phyloP scores from a whole-genome alignment of 106 monocot genomes.

The Xerophyta viscosa region DNA sequence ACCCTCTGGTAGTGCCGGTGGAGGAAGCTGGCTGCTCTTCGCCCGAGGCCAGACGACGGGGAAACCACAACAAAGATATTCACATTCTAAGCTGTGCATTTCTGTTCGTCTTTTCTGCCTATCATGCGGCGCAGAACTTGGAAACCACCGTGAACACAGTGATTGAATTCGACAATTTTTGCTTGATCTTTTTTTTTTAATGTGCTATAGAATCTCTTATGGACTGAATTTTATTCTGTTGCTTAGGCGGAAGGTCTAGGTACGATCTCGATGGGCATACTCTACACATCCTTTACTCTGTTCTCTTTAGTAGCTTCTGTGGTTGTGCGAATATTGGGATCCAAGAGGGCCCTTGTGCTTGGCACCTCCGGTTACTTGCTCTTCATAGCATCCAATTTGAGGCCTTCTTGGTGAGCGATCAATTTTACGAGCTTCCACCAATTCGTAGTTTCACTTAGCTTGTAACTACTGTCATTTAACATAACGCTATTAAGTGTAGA shows the following conservation, averaged over 20 bases:
- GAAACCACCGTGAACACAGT: conserved; percentile 80
- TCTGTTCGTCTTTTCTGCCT: conserved; percentile 88
- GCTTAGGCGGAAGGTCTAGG: conserved; percentile 78
- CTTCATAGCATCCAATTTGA: conserved; percentile 83
- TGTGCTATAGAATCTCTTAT: no score
- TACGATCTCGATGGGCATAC: conserved; percentile 68
- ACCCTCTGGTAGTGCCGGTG: conserved; percentile 15
- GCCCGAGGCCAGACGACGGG: not conserved
- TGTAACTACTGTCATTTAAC: not conserved
- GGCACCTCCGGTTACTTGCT: conserved; percentile 79
- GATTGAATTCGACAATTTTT: not conserved
- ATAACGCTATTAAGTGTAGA: no score
- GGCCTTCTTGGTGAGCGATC: not conserved
- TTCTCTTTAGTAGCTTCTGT: conserved; percentile 74
- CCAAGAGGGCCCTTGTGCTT: conserved; percentile 72
- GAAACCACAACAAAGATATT: conserved; percentile 49
- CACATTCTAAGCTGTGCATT: conserved; percentile 74
- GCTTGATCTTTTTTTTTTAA: not conserved
- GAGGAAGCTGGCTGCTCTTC: conserved; percentile 9
- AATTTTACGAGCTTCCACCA: not conserved
- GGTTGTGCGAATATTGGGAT: conserved; percentile 49
- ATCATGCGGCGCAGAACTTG: conserved; percentile 84
- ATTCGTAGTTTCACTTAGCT: not conserved
- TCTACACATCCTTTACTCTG: conserved; percentile 85
- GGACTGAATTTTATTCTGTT: no score